A percentile compares a stretch with the other conserved stretches of the same genome.
Conservation (phyloP, 2,329 filamentous ascomycete species). For the Talaromyces verruculosus region DNA sequence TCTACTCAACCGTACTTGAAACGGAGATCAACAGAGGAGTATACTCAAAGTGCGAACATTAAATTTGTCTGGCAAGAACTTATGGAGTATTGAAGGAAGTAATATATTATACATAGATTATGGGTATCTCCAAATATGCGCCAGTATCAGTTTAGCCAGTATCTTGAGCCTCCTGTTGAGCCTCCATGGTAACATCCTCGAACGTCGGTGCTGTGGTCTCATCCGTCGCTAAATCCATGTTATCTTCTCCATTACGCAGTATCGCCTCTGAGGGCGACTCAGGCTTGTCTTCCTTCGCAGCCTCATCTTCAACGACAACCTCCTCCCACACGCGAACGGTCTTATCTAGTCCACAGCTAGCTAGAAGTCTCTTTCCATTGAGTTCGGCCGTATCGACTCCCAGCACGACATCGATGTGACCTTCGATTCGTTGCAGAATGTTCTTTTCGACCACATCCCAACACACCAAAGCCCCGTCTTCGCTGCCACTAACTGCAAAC, state of each 20-base stretch:
- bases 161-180: not conserved
- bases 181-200: slow-evolving; percentile 4
- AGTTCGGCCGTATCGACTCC: slow-evolving; percentile 60
- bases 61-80: not conserved
- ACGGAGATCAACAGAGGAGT: not conserved
- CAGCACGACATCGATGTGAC: slow-evolving; percentile 60
- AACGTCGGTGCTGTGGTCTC: not conserved
- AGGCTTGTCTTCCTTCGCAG: slow-evolving; percentile 16
- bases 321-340: slow-evolving; percentile 64
- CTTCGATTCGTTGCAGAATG: slow-evolving; percentile 66
- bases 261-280: no score
- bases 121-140: not conserved
- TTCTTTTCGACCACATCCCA: slow-evolving; percentile 91
- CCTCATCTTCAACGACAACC: slow-evolving; percentile 21
- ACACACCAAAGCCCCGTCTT: slow-evolving; percentile 79
- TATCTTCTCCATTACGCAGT: no score
- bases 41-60: not conserved
- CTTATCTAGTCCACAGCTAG: slow-evolving; percentile 63
- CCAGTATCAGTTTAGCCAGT: not conserved
- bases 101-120: not conserved
- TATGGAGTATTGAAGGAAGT: not conserved
- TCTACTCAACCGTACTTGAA: not conserved
- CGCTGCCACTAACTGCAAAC: slow-evolving; percentile 80
- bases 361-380: slow-evolving; percentile 52
- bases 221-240: slow-evolving; percentile 9